phyloP scores from a whole-genome alignment of 2,329 filamentous ascomycete genomes.

The Helicocarpus griseus region DNA sequence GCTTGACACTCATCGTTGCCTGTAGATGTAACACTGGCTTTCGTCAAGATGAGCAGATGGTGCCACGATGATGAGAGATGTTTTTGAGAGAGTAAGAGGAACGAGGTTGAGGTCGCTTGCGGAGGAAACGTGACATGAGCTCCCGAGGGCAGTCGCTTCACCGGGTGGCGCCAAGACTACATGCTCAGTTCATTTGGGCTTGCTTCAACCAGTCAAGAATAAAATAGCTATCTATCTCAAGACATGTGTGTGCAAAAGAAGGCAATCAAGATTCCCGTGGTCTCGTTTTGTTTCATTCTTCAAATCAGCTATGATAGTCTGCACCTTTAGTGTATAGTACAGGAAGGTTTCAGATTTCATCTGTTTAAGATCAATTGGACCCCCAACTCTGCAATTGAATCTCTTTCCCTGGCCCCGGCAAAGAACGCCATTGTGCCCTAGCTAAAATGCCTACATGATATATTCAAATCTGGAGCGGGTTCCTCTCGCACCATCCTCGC shows the following conservation, averaged over 20 bases:
- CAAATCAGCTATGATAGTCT: neutral
- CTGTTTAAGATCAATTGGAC: no score
- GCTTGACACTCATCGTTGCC: neutral
- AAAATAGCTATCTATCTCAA: neutral
- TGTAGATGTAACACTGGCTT: neutral
- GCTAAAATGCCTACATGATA: neutral
- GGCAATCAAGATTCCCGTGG: no score
- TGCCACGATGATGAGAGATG: neutral
- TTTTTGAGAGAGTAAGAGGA: neutral
- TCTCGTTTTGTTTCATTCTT: neutral
- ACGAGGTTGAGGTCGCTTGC: neutral
- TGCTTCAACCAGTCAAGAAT: neutral
- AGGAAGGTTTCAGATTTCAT: no score
- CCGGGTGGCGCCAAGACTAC: neutral
- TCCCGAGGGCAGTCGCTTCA: neutral
- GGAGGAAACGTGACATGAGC: neutral
- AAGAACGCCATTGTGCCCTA: neutral
- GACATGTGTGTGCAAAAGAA: neutral
- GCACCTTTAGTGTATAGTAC: no score
- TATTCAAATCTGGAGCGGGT: constrained; percentile 26
- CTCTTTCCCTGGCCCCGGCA: neutral
- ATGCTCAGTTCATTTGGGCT: neutral
- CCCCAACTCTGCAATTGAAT: neutral
- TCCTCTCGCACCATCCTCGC: constrained; percentile 54
- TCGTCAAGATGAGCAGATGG: neutral